These are phyloP conservation scores for Eustoma russellianum DNA, from an alignment of 257 asterid genomes.

Conservation along the genomic window DNA sequence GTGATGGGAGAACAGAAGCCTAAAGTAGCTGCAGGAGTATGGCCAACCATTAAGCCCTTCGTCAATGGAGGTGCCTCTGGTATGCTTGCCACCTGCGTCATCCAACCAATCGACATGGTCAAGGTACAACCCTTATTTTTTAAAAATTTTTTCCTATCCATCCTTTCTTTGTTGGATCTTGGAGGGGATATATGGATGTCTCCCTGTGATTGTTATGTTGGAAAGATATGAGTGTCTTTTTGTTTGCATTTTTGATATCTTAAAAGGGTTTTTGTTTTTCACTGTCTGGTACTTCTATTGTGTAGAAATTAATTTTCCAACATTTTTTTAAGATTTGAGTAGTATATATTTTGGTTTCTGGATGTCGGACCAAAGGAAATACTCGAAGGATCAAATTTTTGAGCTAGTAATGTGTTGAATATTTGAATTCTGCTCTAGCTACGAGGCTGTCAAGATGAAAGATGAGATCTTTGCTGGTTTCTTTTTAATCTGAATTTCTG, in stretches of 20 bases:
- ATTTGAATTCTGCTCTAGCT: too few relatives aligned
- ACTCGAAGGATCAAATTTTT: too few relatives aligned
- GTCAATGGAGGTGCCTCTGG: constrained; percentile 90
- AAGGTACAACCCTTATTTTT: constrained; percentile 39
- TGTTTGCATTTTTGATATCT: neutral
- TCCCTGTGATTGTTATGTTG: neutral
- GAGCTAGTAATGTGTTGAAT: too few relatives aligned
- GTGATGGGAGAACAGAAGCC: constrained; percentile 69
- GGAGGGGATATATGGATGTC: neutral
- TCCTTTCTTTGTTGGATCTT: constrained; percentile 11
- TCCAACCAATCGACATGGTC: constrained; percentile 95
- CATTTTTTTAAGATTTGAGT: too few relatives aligned
- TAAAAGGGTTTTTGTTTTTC: too few relatives aligned
- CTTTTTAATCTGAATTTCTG: neutral
- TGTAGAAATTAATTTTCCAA: too few relatives aligned
- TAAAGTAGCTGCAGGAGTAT: constrained; percentile 54
- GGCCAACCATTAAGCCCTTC: constrained; percentile 87
- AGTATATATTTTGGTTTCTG: too few relatives aligned
- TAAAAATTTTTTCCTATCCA: too few relatives aligned
- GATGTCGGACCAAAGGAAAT: too few relatives aligned
- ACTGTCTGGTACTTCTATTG: too few relatives aligned
- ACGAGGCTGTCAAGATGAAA: neutral
- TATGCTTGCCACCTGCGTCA: constrained; percentile 94
- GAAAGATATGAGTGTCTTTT: neutral
- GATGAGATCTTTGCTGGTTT: neutral